Base-by-base conservation (phyloP, 805 yeast genomes). In the Starmerella asiatica region DNA sequence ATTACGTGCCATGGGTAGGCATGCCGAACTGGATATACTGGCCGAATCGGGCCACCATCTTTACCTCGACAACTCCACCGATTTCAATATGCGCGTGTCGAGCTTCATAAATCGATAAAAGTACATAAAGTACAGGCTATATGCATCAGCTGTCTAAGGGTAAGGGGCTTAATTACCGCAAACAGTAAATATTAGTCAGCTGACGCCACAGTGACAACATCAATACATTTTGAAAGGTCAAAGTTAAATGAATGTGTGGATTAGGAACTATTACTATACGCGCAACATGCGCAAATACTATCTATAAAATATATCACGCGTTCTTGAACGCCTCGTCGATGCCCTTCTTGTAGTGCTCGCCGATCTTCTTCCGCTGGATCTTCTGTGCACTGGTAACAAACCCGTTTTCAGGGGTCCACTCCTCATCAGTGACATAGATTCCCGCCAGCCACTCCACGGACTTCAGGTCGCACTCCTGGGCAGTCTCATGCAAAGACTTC, bases 321-420 rank as follows among this genome's bases (percentile, higher is more conserved):
- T 42, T 43, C 39, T 56, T 47, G 47, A 82, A 86, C 27, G 83
- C 71, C 44, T 64, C 65, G 45, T 80, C 81, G 53, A 91, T 81
- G 36, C 69, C 71, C 28, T 69, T 69, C 60, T 76, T 61, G 57
- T 78, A 80, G 45, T 76, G 72, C 24, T 68, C 73, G 51, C 83
- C 64, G 56, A 91, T 91, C 68, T 80, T 80, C 69, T 72, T 81
- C 69, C 98, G 79, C 68, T 88, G 95, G 55, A 91, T 71, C 65
- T 91, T 91, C 64, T 86, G 96, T 20, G 98, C 98, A 43, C 93
- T 76, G 14, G 97, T 85, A 42, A 88, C 93, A 50, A 66, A 83
- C 0, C 95, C 97, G 57, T 75, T 82, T 62, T 84, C 91, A 32
- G 98, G 97, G 30, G 97, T 91, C 97, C 98, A 91, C 66, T 91